phyloP scores from a whole-genome alignment of 345 rosid genomes.

The Eucalyptus erythrocorys region DNA sequence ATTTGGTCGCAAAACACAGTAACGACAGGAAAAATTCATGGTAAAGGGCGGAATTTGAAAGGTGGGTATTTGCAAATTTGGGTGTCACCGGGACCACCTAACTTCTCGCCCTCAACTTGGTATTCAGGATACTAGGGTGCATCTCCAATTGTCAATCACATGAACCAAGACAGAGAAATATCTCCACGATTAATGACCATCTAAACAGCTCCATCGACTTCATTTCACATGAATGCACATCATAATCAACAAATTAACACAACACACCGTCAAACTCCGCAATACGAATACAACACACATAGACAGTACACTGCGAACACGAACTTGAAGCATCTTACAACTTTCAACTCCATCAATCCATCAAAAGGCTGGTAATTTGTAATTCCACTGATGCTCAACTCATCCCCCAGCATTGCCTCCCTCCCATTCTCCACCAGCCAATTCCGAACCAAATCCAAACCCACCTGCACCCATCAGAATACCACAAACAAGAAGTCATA shows the following conservation, averaged over 20 bases:
- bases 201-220: background rate
- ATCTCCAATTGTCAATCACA: background rate
- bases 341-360: constrained; percentile 68
- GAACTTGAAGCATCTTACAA: constrained; percentile 28
- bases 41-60: background rate
- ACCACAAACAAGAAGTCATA: background rate
- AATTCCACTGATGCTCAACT: constrained; percentile 39
- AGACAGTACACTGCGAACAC: background rate
- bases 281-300: background rate
- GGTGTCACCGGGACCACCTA: background rate
- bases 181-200: background rate
- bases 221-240: background rate
- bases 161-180: background rate
- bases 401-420: constrained; percentile 30
- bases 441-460: constrained; percentile 42
- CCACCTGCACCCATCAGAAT: constrained; percentile 12
- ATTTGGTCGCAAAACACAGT: background rate
- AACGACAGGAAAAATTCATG: background rate
- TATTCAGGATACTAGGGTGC: background rate
- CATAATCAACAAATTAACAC: background rate
- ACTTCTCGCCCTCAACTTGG: background rate
- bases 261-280: background rate
- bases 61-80: background rate
- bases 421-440: constrained; percentile 52
- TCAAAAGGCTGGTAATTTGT: constrained; percentile 61